Evolutionary conservation across 257 asterid genomes (phyloP).

Genomic region (Solanum megistacrolobum): DNA sequence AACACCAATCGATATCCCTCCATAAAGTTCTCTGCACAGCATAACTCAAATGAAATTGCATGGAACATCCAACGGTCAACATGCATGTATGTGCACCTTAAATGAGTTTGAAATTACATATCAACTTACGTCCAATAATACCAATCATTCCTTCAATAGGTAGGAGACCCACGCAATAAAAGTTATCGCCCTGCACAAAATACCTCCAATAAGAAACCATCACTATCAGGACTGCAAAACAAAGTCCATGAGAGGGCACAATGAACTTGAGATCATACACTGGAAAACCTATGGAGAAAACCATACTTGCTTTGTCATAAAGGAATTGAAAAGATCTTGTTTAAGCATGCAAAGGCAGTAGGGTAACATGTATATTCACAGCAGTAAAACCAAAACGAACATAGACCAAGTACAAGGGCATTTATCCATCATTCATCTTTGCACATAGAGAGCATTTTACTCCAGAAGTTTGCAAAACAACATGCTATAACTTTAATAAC

Average conservation of each 20-base stretch:
- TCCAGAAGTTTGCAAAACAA: neutral
- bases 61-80: neutral
- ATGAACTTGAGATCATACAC: neutral
- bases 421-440: neutral
- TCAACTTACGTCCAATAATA: slow-evolving; percentile 71
- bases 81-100: neutral
- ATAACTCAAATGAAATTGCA: neutral
- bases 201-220: neutral
- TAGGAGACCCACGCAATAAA: slow-evolving; percentile 42
- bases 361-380: neutral
- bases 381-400: neutral
- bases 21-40: slow-evolving; percentile 55
- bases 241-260: neutral
- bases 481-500: neutral
- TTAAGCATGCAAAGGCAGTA: neutral
- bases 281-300: neutral
- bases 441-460: neutral
- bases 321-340: neutral
- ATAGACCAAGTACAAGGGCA: neutral
- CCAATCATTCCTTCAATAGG: slow-evolving; percentile 25
- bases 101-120: neutral
- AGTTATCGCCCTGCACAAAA: slow-evolving; percentile 43
- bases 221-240: neutral
- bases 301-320: neutral
- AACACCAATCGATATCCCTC: slow-evolving; percentile 74